Percentiles rank a stretch among this genome's conserved stretches.
Conservation (phyloP, 2,329 filamentous ascomycete genomes). For the Colletotrichum trifolii region DNA sequence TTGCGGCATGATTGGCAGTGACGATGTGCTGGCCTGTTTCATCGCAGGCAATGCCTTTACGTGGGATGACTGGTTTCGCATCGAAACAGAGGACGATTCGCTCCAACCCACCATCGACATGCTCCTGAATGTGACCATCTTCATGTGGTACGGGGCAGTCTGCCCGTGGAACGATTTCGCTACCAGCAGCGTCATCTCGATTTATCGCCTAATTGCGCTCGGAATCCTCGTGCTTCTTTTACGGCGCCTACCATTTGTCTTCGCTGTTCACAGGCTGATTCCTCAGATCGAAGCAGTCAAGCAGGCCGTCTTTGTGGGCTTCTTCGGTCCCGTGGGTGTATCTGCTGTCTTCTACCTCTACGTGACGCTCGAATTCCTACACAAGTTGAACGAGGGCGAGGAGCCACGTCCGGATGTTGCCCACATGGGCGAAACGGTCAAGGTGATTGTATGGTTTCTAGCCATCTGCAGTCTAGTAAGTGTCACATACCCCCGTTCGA, state of each 20-base stretch:
- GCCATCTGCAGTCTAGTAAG: constrained; percentile 84
- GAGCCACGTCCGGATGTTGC: constrained; percentile 72
- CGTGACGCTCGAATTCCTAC: constrained; percentile 80
- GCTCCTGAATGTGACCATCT: constrained; percentile 88
- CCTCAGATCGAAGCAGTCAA: constrained; percentile 79
- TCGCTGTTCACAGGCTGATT: constrained; percentile 78
- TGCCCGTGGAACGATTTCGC: constrained; percentile 83
- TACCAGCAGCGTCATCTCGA: constrained; percentile 74
- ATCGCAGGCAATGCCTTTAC: constrained; percentile 92
- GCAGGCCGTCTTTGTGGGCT: constrained; percentile 88
- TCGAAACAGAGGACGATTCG: constrained; percentile 89
- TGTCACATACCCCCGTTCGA: constrained; percentile 37
- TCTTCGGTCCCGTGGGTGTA: constrained; percentile 93
- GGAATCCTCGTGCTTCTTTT: constrained; percentile 82
- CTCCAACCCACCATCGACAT: constrained; percentile 96
- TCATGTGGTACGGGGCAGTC: constrained; percentile 90
- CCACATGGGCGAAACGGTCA: constrained; percentile 72
- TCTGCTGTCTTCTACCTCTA: constrained; percentile 92
- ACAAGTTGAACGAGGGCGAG: constrained; percentile 66
- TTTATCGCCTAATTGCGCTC: constrained; percentile 78
- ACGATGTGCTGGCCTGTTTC: constrained; percentile 92
- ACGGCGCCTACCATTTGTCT: constrained; percentile 80
- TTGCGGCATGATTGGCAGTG: constrained; percentile 86
- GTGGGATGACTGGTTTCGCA: constrained; percentile 93
- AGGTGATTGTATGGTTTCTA: constrained; percentile 87